Evolutionary conservation across 768 basidiomycete genomes (phyloP).

Genomic region (Wakefieldia striispora): DNA sequence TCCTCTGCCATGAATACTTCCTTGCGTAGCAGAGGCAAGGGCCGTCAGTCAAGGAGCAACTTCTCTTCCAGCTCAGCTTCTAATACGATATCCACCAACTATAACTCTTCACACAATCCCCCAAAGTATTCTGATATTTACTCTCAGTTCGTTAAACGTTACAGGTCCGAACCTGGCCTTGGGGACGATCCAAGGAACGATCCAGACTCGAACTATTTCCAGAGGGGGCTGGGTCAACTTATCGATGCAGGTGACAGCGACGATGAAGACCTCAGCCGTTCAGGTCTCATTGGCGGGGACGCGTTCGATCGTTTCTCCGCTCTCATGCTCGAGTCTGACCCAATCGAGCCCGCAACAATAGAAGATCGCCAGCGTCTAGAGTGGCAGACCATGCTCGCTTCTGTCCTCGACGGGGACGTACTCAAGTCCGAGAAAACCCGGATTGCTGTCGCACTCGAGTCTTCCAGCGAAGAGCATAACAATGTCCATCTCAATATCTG

Average conservation of each 20-base stretch:
- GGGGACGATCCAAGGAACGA: constrained; percentile 73
- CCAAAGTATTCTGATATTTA: constrained; percentile 62
- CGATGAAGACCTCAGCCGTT: constrained; percentile 60
- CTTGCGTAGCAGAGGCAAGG: constrained; percentile 31
- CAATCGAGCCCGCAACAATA: constrained; percentile 62
- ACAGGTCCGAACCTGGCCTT: constrained; percentile 60
- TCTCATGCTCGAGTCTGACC: constrained; percentile 58
- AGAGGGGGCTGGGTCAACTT: constrained; percentile 65
- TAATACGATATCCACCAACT: constrained; percentile 27
- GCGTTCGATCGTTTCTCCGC: constrained; percentile 50
- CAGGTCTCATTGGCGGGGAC: constrained; percentile 43
- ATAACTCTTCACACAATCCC: constrained; percentile 29
- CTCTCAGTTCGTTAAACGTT: constrained; percentile 76
- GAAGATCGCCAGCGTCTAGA: constrained; percentile 83
- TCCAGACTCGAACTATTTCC: constrained; percentile 81
- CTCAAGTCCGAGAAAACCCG: constrained; percentile 93
- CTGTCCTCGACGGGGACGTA: constrained; percentile 91
- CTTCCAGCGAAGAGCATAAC: constrained; percentile 66
- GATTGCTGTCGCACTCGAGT: constrained; percentile 76
- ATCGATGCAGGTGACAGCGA: constrained; percentile 73
- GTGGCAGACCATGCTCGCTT: constrained; percentile 95
- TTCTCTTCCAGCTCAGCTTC: constrained; percentile 30
- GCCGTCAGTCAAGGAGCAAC: constrained; percentile 29
- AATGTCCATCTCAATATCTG: constrained; percentile 72
- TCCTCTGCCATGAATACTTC: constrained; percentile 31